Evolutionary conservation across 441 rosid genomes (phyloP), one percentile per base, ranked within the genome.

Genomic region (Isatis lusitanica): DNA sequence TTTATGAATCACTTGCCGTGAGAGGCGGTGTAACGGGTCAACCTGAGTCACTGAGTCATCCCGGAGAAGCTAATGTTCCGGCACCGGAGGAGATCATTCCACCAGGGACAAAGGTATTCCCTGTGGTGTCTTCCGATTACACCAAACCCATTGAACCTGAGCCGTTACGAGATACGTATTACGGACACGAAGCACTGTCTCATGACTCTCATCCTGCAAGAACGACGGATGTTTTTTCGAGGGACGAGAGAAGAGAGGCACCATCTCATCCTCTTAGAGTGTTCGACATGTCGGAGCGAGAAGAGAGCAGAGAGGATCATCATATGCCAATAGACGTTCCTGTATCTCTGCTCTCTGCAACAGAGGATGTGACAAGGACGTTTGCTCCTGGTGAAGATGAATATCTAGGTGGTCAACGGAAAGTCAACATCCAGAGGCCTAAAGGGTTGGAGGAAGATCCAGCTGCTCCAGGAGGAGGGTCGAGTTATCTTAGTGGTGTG

Each of bases 391-490:
- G 63, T 26, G 46, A 57, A 43, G 77, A 71, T 42, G 80, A 66
- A 24, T 40, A 40, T 68, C 50, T 79, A 8, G 57, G 56, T 36
- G 80, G 80, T 56, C 80, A 66, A 61, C 76, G 76, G 11, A 78
- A 71, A 66, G 74, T 81, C 52, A 78, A 80, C 61, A 5, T 83
- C 26, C 85, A 73, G 26, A 63, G 65, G n/a, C 77, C 87, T 3
- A 63, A 24, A 53, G 78, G 78, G 21, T 68, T 85, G 80, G 85
- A 84, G 68, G 87, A 87, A 64, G 97, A 90, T 68, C 81, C 85
- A 9, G 79, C 73, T 59, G 83, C 79, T 56, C 92, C 84, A 0
- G 77, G 81, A 36, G 67, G 64, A 28, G 43, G 53, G 9, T 66
- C 63, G 40, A 80, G 52, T 33, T 73, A 73, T 68, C 55, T 59